Evolutionary conservation across 257 asterid species (phyloP).

Genomic region (Solanum piurae): DNA sequence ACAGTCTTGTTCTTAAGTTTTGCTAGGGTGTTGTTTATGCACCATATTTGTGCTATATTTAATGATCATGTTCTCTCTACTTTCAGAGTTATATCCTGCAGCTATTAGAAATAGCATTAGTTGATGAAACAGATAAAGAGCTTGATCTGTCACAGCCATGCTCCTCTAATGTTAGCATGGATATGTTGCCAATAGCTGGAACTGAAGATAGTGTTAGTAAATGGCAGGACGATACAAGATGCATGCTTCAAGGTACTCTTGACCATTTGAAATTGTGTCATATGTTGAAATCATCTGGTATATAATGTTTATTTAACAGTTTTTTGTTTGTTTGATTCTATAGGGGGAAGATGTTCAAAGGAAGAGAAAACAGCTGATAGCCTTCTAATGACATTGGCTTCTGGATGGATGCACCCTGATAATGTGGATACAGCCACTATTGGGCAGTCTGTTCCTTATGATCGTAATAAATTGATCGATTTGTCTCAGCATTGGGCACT

Average conservation of each 20-base stretch:
- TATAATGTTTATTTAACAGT: neutral
- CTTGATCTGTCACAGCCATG: conserved; percentile 35
- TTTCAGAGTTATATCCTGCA: conserved; percentile 49
- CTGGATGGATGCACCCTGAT: conserved; percentile 52
- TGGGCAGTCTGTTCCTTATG: conserved; percentile 33
- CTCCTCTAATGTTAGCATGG: conserved; percentile 26
- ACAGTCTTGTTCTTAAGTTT: neutral
- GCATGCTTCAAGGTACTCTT: conserved; percentile 72
- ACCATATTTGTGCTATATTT: neutral
- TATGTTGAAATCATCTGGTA: neutral
- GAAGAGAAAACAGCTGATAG: conserved; percentile 57
- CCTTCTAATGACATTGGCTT: conserved; percentile 44
- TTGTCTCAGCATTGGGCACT: conserved; percentile 72
- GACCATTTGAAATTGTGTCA: neutral
- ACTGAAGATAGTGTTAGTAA: conserved; percentile 31
- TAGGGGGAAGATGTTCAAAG: conserved; percentile 65
- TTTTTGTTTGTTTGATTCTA: neutral
- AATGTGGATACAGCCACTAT: conserved; percentile 18
- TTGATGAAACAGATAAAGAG: conserved; percentile 60
- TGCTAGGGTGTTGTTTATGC: conserved; percentile 3
- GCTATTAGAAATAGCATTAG: conserved; percentile 57
- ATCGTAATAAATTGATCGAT: conserved; percentile 28
- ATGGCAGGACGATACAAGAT: conserved; percentile 46
- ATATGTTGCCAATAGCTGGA: conserved; percentile 36
- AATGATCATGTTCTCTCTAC: neutral